Conservation (phyloP, 1,284 basidiomycete species). For the Sporisorium exsertum region DNA sequence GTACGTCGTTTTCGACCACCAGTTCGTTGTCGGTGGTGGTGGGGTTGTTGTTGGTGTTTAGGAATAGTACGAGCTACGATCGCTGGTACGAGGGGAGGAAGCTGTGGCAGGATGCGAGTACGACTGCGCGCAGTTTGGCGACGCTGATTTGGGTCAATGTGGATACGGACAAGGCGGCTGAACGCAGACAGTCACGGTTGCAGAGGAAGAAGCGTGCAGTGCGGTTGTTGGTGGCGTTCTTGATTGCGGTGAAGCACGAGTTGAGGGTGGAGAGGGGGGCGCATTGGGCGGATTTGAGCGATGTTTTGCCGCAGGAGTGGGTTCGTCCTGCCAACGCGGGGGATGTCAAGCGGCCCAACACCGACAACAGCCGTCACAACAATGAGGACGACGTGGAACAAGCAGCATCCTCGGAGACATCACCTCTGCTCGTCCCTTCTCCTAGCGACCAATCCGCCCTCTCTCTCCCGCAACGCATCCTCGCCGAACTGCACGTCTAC, state of each 20-base stretch:
- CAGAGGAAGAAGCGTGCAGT: conserved; percentile 79
- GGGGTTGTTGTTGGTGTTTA: conserved; percentile 70
- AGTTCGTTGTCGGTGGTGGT: conserved; percentile 90
- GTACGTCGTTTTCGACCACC: conserved; percentile 79
- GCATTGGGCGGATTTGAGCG: conserved; percentile 22
- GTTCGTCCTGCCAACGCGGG: not conserved
- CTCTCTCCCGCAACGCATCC: conserved; percentile 27
- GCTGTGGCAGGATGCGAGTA: conserved; percentile 74
- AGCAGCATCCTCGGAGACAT: conserved; percentile 4
- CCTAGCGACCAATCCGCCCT: not conserved
- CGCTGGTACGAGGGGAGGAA: conserved; percentile 87
- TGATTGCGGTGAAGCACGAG: conserved; percentile 80
- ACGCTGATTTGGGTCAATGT: conserved; percentile 84
- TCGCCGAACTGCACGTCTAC: conserved; percentile 41
- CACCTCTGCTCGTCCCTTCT: conserved; percentile 6
- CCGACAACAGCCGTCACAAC: not conserved
- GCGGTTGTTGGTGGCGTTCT: conserved; percentile 78
- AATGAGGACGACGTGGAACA: not conserved
- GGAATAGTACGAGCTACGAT: conserved; percentile 71
- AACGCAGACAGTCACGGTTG: conserved; percentile 71
- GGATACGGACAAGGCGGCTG: conserved; percentile 52
- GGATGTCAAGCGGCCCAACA: not conserved
- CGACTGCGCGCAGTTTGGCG: conserved; percentile 75
- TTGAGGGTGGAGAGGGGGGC: conserved; percentile 73
- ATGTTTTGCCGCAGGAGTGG: conserved; percentile 34